phyloP scores from a whole-genome alignment of 345 rosid genomes.

The Citrus hindsii region DNA sequence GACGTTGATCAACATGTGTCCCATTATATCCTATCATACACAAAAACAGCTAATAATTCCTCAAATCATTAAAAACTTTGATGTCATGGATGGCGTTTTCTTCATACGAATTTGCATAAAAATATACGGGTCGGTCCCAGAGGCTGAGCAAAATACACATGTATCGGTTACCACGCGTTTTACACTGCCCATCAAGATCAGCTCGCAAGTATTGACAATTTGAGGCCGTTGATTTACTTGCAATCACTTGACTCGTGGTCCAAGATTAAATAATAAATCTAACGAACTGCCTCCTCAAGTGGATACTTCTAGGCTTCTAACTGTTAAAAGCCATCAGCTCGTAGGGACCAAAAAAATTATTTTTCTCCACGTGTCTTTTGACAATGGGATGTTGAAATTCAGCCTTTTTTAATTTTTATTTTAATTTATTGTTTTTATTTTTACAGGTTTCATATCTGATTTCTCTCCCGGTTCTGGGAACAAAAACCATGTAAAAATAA shows the following conservation, averaged over 20 bases:
- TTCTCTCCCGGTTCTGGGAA: neutral
- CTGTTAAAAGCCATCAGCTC: neutral
- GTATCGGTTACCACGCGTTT: too few relatives aligned
- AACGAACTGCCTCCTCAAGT: neutral
- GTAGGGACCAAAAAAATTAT: slow-evolving; percentile 1
- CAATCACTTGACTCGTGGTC: neutral
- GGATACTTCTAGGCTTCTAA: neutral
- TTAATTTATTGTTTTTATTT: neutral
- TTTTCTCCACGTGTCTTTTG: slow-evolving; percentile 14
- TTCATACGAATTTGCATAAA: too few relatives aligned
- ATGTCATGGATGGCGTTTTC: too few relatives aligned
- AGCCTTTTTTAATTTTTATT: neutral
- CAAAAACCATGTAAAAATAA: neutral
- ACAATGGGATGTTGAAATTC: neutral
- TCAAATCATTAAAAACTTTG: too few relatives aligned
- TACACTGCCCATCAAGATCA: too few relatives aligned
- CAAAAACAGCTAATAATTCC: too few relatives aligned
- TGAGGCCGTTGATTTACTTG: neutral
- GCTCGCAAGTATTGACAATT: neutral
- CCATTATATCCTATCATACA: too few relatives aligned
- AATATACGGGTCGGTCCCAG: too few relatives aligned
- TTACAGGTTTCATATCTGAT: neutral
- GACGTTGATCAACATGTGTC: too few relatives aligned
- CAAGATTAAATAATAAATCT: too few relatives aligned
- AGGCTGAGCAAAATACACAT: too few relatives aligned